Percentiles rank a stretch among this genome's conserved stretches.
Conservation (phyloP, 176 grass and related monocot genomes). For the Puya raimondii region DNA sequence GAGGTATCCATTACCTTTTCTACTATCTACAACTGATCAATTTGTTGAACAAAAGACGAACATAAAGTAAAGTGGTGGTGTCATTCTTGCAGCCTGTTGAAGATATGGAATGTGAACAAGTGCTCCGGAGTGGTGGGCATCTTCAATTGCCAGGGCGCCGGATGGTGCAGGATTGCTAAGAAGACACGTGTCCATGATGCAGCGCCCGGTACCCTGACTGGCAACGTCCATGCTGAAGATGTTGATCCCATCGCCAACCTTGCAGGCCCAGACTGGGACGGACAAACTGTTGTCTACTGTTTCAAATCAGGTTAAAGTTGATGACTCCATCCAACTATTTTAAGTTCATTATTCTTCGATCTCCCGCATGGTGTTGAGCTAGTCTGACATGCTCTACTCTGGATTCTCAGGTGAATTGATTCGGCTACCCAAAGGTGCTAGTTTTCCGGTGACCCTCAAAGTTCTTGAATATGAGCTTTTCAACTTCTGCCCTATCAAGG, state of each 20-base stretch:
- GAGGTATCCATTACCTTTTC: background rate
- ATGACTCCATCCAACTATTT: background rate
- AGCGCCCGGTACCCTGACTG: background rate
- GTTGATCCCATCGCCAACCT: constrained; percentile 39
- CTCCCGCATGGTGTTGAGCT: no score
- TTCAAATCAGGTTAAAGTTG: constrained; percentile 36
- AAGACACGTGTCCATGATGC: no score
- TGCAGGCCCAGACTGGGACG: constrained; percentile 28
- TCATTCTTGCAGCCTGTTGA: constrained; percentile 32
- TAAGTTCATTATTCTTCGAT: no score
- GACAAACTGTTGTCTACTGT: constrained; percentile 38
- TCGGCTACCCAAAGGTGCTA: constrained; percentile 37
- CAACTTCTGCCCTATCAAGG: constrained; percentile 54
- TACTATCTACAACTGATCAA: no score
- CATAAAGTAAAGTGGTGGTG: no score
- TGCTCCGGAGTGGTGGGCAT: constrained; percentile 37
- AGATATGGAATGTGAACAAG: constrained; percentile 58
- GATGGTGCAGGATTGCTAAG: background rate
- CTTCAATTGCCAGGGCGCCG: constrained; percentile 52
- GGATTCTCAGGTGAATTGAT: constrained; percentile 32
- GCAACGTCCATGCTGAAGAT: constrained; percentile 28
- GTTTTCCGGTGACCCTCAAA: constrained; percentile 60
- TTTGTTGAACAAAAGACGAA: no score
- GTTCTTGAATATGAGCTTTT: constrained; percentile 71
- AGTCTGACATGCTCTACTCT: no score